These are phyloP conservation scores for Malbranchea zuffiana DNA, from an alignment of 2,329 filamentous ascomycete species.

Conservation along the genomic window DNA sequence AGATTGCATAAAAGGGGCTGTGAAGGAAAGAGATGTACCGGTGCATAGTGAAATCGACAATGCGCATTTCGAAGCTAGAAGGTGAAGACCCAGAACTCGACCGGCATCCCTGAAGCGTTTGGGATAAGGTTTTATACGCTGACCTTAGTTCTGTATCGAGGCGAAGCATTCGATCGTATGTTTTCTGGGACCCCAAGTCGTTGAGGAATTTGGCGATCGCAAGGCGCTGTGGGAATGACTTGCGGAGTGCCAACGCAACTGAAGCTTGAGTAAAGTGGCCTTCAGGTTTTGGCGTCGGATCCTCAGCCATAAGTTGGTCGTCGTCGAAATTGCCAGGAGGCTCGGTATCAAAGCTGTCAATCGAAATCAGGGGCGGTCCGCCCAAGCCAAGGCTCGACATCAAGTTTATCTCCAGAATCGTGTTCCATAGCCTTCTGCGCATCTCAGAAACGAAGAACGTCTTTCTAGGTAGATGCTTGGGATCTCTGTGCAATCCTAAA, in stretches of 20 bases:
- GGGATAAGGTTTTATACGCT: slow-evolving; percentile 35
- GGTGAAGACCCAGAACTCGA: slow-evolving; percentile 4
- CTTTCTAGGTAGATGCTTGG: slow-evolving; percentile 19
- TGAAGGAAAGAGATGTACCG: slow-evolving; percentile 24
- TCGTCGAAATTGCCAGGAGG: slow-evolving; percentile 32
- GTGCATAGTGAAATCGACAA: slow-evolving; percentile 22
- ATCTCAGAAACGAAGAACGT: slow-evolving; percentile 33
- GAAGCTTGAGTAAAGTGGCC: slow-evolving; percentile 40
- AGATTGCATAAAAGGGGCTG: slow-evolving; percentile 19
- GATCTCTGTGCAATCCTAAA: slow-evolving; percentile 35
- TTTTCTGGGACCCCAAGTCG: slow-evolving; percentile 34
- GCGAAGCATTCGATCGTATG: slow-evolving; percentile 40
- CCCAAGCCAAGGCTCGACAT: slow-evolving; percentile 29
- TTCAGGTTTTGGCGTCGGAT: slow-evolving; percentile 23
- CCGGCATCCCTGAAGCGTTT: slow-evolving; percentile 17
- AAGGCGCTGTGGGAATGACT: slow-evolving; percentile 37
- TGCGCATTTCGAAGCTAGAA: slow-evolving; percentile 15
- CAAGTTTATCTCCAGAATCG: slow-evolving; percentile 34
- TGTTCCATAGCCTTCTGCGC: slow-evolving; percentile 37
- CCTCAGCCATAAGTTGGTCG: slow-evolving; percentile 18
- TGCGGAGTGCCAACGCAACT: slow-evolving; percentile 38
- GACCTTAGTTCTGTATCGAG: slow-evolving; percentile 38
- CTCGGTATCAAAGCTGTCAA: slow-evolving; percentile 29
- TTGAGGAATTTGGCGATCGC: slow-evolving; percentile 39
- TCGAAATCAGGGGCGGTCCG: slow-evolving; percentile 24